These are phyloP conservation scores for Circinella minor DNA, from an alignment of 371 early-diverging fungal genomes.

Conservation along the genomic window DNA sequence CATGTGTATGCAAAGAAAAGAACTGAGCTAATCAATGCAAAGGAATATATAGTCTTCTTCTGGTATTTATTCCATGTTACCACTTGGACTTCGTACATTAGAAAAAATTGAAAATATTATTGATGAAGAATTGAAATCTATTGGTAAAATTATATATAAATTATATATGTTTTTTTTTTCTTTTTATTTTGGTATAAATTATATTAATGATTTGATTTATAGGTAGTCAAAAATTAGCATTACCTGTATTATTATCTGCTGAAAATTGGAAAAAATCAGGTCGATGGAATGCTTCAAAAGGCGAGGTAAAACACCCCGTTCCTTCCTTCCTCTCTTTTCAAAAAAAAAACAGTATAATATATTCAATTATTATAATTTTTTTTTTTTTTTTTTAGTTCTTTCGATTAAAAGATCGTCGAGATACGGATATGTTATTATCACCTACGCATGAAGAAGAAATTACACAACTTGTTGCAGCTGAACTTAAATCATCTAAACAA, in stretches of 20 bases:
- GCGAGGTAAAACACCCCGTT: constrained; percentile 52
- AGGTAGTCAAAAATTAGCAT: constrained; percentile 76
- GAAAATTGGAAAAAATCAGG: constrained; percentile 83
- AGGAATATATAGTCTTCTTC: constrained; percentile 63
- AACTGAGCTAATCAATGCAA: background rate
- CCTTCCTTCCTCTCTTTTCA: background rate
- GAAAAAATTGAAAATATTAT: constrained; percentile 79
- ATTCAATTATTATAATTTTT: background rate
- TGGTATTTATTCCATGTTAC: constrained; percentile 84
- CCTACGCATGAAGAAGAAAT: constrained; percentile 96
- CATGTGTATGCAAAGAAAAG: too few relatives aligned
- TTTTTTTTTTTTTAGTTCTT: too few relatives aligned
- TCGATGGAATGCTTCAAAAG: constrained; percentile 74
- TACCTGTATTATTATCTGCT: constrained; percentile 72
- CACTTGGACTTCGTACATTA: constrained; percentile 76
- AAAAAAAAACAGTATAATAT: too few relatives aligned
- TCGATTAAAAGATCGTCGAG: constrained; percentile 80
- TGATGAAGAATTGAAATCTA: constrained; percentile 77
- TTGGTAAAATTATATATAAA: constrained; percentile 47
- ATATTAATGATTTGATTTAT: too few relatives aligned
- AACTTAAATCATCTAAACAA: constrained; percentile 71
- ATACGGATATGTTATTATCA: constrained; percentile 71
- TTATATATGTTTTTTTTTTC: too few relatives aligned
- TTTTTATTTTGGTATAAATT: background rate
- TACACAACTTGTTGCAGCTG: constrained; percentile 71